These are phyloP conservation scores for Plasmodium vivax DNA, from an alignment of 169 alveolate species.

Conservation along the genomic window DNA sequence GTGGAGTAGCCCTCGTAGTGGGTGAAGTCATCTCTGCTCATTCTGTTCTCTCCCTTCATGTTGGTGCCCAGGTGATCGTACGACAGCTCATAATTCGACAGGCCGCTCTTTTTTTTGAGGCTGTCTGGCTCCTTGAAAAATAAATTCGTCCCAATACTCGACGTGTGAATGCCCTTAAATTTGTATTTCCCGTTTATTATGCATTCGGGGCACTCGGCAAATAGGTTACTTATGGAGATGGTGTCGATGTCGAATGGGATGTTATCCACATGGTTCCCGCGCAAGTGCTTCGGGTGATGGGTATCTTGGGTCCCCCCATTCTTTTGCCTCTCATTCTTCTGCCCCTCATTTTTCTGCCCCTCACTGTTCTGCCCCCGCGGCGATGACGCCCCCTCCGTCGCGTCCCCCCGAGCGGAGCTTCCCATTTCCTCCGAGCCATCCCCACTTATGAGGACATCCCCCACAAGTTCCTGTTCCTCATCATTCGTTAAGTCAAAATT, in stretches of 20 bases:
- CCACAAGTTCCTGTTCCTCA: neutral
- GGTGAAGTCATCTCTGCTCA: constrained; percentile 56
- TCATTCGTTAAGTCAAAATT: constrained; percentile 42
- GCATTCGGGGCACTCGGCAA: constrained; percentile 53
- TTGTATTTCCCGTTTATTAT: constrained; percentile 53
- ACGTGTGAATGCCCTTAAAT: constrained; percentile 70
- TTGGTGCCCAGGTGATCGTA: neutral
- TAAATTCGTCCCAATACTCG: constrained; percentile 70
- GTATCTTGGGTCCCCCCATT: neutral
- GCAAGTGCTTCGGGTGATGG: neutral
- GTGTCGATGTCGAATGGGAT: constrained; percentile 55
- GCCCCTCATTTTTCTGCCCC: neutral
- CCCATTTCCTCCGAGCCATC: neutral
- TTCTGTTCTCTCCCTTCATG: constrained; percentile 32
- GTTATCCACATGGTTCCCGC: constrained; percentile 5
- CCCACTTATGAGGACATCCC: neutral
- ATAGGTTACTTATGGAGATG: constrained; percentile 51
- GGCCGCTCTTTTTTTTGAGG: constrained; percentile 19
- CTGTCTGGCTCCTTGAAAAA: constrained; percentile 63
- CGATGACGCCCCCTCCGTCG: neutral
- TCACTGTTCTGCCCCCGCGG: neutral
- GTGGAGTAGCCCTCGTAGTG: constrained; percentile 48
- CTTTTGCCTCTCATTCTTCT: neutral
- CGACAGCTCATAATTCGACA: neutral
- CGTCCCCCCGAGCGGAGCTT: neutral